Evolutionary conservation across 108 stramenopile species (phyloP), one percentile per base, ranked within the genome.

Genomic region (Stephanodiscus triporus): DNA sequence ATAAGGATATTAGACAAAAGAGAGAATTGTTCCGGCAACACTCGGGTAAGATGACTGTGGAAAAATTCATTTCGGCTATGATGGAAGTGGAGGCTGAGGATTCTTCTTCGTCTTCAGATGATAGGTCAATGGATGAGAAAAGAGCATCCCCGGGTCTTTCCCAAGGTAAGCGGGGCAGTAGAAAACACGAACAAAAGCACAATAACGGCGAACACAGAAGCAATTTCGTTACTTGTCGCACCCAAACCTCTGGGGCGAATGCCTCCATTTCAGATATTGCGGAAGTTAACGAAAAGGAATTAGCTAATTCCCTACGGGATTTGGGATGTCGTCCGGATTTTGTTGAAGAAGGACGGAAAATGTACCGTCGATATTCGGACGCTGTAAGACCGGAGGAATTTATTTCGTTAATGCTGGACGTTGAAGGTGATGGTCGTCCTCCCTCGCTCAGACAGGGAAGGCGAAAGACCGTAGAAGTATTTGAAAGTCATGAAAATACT

Each of bases 11-110:
- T 30, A 26, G 20, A 29, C 56, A 20, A 2, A 14, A 57, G 56
- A 57, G 20, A 20, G 56, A 57, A 20, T 2, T 57, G 56, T 57
- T 2, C 20, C 7, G 56, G 13, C 14, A 19, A 19, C 27, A 14
- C 26, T 57, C 56, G 1, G 1, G 30, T 10, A 57, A 57, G 26
- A 20, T 14, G 26, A 19, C 10, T 16, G 30, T 20, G 4, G 56
- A 57, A 57, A 19, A 20, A 29, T 57, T 57, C 30, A 57, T 57
- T 57, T 26, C 56, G 56, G 56, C 56, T 29, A 57, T 57, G 56
- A 19, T 57, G 26, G 56, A 57, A 30, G 56, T 9, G 13, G 56
- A 20, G 30, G 56, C 26, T 16, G 56, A 57, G 19, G 50, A 51
- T 34, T 34, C 5, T 34, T 34, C 32, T 34, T 34, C 32, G 32